These are phyloP conservation scores for Amauroascus verrucosus DNA, from an alignment of 2,329 filamentous ascomycete genomes.

Conservation along the genomic window DNA sequence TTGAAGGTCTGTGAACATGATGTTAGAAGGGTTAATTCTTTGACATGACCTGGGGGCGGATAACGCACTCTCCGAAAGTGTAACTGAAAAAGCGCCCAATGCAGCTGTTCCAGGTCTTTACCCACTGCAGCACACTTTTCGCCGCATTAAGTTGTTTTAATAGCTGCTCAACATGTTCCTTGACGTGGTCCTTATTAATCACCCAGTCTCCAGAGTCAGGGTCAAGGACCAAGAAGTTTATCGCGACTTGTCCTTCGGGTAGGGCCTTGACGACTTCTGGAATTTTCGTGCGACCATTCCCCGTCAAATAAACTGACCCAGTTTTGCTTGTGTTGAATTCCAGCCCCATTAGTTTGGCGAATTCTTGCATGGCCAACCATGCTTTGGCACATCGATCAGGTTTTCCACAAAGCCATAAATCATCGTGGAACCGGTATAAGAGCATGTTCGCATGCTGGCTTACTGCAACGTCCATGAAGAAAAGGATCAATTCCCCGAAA, in stretches of 20 bases:
- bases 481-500: conserved; percentile 40
- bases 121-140: conserved; percentile 44
- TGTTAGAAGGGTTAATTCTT: neutral
- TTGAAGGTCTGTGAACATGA: conserved; percentile 27
- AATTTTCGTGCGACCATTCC: conserved; percentile 15
- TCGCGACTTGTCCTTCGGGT: conserved; percentile 42
- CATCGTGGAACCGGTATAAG: conserved; percentile 41
- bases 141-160: conserved; percentile 33
- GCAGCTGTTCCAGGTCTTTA: conserved; percentile 48
- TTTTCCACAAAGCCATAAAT: conserved; percentile 41
- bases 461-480: conserved; percentile 40
- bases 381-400: conserved; percentile 33
- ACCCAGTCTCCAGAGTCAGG: conserved; percentile 27
- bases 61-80: conserved; percentile 38
- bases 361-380: conserved; percentile 37
- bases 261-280: conserved; percentile 27
- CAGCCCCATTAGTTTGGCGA: conserved; percentile 35
- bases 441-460: conserved; percentile 36
- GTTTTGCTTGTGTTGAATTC: conserved; percentile 40
- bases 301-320: conserved; percentile 38
- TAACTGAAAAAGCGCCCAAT: conserved; percentile 42
- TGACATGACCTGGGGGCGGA: neutral
- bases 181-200: conserved; percentile 32
- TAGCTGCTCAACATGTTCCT: conserved; percentile 33
- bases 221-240: conserved; percentile 42